Evolutionary conservation across 2,329 filamentous ascomycete species (phyloP), one percentile per base, ranked within the genome.

Genomic region (Daldinia eschscholtzii): DNA sequence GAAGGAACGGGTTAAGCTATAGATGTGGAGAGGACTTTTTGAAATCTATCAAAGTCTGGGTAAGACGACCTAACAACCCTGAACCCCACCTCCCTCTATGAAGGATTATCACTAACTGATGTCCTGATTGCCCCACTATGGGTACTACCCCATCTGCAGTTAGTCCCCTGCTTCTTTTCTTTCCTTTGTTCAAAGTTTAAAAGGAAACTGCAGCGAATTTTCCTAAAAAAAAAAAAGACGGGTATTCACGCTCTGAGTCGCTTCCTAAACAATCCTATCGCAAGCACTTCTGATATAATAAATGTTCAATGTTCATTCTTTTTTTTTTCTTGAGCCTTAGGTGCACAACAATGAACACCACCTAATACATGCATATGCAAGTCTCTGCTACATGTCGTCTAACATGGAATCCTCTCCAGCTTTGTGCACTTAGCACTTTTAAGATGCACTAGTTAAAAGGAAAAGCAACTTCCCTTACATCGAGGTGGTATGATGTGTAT

Each of bases 21-120:
- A 37, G 48, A 58, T 67, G 64, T 62, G 53, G 50, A 48, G 58
- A 58, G 55, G 61, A 41, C 6, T 61, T 67, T 63, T 70, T 23
- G 30, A 18, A 33, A 20, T 18, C 18, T 44, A 44, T 44, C 42
- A 18, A 44, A 44, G 42, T 44, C 42, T 18, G 20, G 7, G 41
- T 44, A 39, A 39, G 4, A 15, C 35, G 35, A 41, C 39, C 23
- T 46, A 9, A n/a, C 18, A 12, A 20, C 42, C 42, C 23, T 26
- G 5, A 6, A 28, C 44, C 42, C 44, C 44, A 26, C 42, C 23
- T 7, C 10, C 10, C 35, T 39, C 12, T 48, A 28, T 48, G 28
- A 48, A 28, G 44, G 44, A 48, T 48, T 46, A 20, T 12, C 26
- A 48, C 26, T 12, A 26, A 48, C 26, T 2, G 23, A 28, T 28